Evolutionary conservation across 2,329 filamentous ascomycete genomes (phyloP).

Genomic region (Exophiala mesophila): DNA sequence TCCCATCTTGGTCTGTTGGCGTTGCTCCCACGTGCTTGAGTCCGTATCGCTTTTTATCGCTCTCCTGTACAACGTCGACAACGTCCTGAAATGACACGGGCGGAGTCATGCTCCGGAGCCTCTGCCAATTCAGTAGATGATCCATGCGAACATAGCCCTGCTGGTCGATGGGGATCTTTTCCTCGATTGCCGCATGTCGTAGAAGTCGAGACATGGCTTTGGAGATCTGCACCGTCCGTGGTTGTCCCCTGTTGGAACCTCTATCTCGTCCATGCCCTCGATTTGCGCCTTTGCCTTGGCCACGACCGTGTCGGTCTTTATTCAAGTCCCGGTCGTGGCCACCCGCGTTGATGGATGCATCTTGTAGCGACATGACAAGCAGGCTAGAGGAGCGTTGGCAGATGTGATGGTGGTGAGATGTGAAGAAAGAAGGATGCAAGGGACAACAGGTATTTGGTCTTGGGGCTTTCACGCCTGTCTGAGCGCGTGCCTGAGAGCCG

Average conservation of each 20-base stretch:
- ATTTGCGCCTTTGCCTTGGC: not conserved
- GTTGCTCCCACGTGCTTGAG: conserved; percentile 54
- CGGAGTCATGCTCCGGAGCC: conserved; percentile 59
- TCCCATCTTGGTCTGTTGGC: conserved; percentile 6
- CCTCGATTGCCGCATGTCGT: conserved; percentile 57
- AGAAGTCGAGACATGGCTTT: conserved; percentile 51
- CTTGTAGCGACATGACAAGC: too few species aligned
- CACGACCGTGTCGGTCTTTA: too few species aligned
- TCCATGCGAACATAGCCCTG: conserved; percentile 58
- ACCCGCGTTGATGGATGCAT: too few species aligned
- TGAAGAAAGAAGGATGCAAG: too few species aligned
- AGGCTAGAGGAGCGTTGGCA: too few species aligned
- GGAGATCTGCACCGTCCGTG: conserved; percentile 43
- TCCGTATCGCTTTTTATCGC: conserved; percentile 87
- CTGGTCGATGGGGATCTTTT: conserved; percentile 54
- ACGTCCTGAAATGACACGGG: conserved; percentile 69
- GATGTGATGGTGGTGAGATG: too few species aligned
- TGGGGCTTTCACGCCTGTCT: too few species aligned
- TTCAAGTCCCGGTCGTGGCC: too few species aligned
- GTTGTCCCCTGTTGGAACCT: conserved; percentile 2
- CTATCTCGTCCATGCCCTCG: not conserved
- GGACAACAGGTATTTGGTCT: too few species aligned
- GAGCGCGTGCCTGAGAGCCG: too few species aligned
- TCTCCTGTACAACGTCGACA: conserved; percentile 61
- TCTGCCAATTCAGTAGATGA: conserved; percentile 56